Evolutionary conservation across 805 yeast genomes (phyloP).

Genomic region (Metschnikowia bowlesiae): DNA sequence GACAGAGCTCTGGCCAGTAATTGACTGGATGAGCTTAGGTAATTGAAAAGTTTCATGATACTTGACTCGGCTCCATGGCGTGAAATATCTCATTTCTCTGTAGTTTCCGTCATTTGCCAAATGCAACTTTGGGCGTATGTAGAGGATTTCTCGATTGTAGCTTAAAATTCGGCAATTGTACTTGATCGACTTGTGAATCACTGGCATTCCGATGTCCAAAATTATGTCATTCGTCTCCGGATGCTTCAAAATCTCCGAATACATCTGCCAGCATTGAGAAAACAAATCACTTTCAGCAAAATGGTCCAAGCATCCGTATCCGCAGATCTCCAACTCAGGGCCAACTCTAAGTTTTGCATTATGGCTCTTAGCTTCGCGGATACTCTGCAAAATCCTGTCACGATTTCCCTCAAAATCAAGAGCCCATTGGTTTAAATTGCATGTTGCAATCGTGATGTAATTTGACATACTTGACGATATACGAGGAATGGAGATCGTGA

Average conservation of each 20-base stretch:
- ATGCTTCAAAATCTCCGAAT: slow-evolving; percentile 65
- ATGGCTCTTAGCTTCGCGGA: slow-evolving; percentile 63
- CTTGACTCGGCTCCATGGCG: slow-evolving; percentile 86
- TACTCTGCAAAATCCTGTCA: slow-evolving; percentile 82
- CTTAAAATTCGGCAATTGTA: slow-evolving; percentile 90
- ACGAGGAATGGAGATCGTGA: background rate
- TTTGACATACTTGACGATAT: slow-evolving; percentile 60
- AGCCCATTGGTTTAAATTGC: slow-evolving; percentile 98
- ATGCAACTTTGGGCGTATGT: slow-evolving; percentile 90
- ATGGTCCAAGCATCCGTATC: slow-evolving; percentile 94
- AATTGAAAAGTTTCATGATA: slow-evolving; percentile 67
- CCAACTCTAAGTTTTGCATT: slow-evolving; percentile 90
- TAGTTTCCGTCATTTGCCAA: slow-evolving; percentile 97
- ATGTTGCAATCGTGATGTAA: slow-evolving; percentile 83
- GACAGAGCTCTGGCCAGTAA: slow-evolving; percentile 63
- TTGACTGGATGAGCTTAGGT: slow-evolving; percentile 62
- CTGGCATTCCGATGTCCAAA: slow-evolving; percentile 93
- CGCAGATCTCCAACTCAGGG: slow-evolving; percentile 92
- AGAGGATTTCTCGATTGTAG: slow-evolving; percentile 68
- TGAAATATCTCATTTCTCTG: slow-evolving; percentile 94
- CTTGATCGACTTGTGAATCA: slow-evolving; percentile 78
- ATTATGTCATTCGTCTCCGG: slow-evolving; percentile 71
- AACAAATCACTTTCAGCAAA: slow-evolving; percentile 85
- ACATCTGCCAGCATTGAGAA: slow-evolving; percentile 93
- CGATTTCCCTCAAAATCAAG: slow-evolving; percentile 96